Base-by-base conservation (phyloP, 306 rosid species). In the Dicorynia guianensis region DNA sequence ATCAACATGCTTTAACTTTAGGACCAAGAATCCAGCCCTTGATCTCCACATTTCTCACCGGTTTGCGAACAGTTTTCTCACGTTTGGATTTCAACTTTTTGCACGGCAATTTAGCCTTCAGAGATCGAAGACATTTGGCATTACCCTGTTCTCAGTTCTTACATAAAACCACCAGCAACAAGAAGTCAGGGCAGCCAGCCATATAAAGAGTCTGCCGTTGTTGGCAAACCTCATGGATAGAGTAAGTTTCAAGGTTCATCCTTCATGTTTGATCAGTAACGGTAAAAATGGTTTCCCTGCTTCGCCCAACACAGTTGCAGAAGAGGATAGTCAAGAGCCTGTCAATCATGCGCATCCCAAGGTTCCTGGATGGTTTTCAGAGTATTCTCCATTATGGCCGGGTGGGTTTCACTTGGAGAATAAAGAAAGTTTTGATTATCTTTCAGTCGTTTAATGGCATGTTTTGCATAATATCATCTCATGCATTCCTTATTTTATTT, bases 331-430 rank as follows among this genome's bases (percentile, higher is more conserved):
- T 40, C 74, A 15, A 63, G 57, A 59, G 8, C 43, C 11, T 52
- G 50, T 5, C 39, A 58, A 55, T 72, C 63, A 49, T 60, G 49
- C n/a, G n/a, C 81, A 76, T 49, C 84, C 90, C 0, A 60, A 35
- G 2, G 20, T 84, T 76, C 84, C 89, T 6, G 89, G 93, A 48
- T 87, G 93, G 96, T 90, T 84, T 74, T 82, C 93, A 18, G 96
- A 90, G 76, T 19, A 78, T 78, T 82, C 85, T 48, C 86, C 91
- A 4, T 39, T 80, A n/a, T 88, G 96, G 96, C 93, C 96, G 78
- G 91, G 95, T 89, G 25, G 65, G 81, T 68, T 25, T 67, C 63
- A 13, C 46, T 18, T 57, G 11, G 46, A 42, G 3, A 42, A 67
- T 15, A 17, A 63, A 13, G 33, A 54, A 7, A 39, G 4, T 55